Evolutionary conservation across 2,329 filamentous ascomycete species (phyloP), one percentile per base, ranked within the genome.

Genomic region (Ceratocystis eucalypticola): DNA sequence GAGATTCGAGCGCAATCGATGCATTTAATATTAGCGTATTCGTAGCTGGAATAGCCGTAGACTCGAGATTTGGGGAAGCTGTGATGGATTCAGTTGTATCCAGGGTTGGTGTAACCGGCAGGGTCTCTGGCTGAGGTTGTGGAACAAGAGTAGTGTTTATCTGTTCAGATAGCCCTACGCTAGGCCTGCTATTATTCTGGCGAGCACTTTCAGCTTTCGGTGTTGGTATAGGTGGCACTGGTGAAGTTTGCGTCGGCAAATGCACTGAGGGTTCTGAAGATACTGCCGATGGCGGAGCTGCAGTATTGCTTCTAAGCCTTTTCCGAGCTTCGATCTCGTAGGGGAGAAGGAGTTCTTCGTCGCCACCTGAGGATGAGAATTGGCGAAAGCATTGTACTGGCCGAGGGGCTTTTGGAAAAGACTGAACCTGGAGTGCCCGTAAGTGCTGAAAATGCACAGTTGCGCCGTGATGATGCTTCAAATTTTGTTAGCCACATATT

Each of bases 381-480:
- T 53, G 55, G 25, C 64, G 64, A 50, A 22, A 53, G 10, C 22
- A 46, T 20, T 55, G 41, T 5, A 30, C 45, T 6, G 55, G 28
- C 5, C 28, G 25, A 20, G 61, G 37, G 8, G 55, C 28, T 61
- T 37, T 46, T 8, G 17, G 25, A n/a, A 65, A 57, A 33, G 64
- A 22, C 30, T 65, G 64, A 50, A 25, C 57, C 55, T 68, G 67
- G 53, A 37, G 37, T 45, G 61, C 61, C 20, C 67, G 64, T 15
- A 66, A 33, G 45, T 45, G 64, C 50, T 66, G 67, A 12, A 68
- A 61, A 50, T 64, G 61, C 22, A 64, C 50, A 63, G 64, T 57
- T 64, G 61, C 67, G 53, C 67, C 67, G 53, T 55, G 67, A 55
- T 68, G 67, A 61, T 65, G 64, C 67, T 68, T 53, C 25, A 66